Conservation (phyloP, 345 rosid genomes). For the Eucalyptus lansdowneana region DNA sequence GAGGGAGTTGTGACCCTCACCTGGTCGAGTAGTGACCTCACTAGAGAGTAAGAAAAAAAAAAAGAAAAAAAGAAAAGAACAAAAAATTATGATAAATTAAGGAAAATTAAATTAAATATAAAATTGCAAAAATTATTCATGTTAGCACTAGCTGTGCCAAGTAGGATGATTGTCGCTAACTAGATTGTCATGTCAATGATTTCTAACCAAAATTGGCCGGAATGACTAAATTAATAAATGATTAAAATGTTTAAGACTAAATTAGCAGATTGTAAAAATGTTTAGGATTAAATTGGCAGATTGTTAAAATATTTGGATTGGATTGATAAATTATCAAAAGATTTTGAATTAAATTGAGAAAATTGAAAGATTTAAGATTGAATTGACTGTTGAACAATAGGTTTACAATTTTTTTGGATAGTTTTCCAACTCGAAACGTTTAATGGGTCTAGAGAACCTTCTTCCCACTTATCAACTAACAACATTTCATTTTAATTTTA, state of each 20-base stretch:
- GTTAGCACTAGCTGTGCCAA: accelerated
- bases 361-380: too few species aligned
- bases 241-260: too few species aligned
- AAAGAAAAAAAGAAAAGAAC: neutral
- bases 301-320: too few species aligned
- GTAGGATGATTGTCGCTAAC: neutral
- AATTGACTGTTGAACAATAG: neutral
- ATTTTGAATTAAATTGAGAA: too few species aligned
- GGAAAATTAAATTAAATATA: neutral
- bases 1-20: neutral
- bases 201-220: too few species aligned
- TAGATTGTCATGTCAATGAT: neutral
- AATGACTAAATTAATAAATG: too few species aligned
- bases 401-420: neutral
- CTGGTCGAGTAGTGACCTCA: accelerated
- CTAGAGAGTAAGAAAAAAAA: neutral
- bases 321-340: too few species aligned
- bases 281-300: too few species aligned
- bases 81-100: too few species aligned
- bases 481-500: too few species aligned
- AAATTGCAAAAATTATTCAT: too few species aligned
- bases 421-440: neutral
- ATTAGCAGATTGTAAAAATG: accelerated
- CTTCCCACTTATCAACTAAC: neutral
- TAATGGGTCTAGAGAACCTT: neutral